Evolutionary conservation across 805 yeast genomes (phyloP).

Genomic region (Lachancea meyersii): DNA sequence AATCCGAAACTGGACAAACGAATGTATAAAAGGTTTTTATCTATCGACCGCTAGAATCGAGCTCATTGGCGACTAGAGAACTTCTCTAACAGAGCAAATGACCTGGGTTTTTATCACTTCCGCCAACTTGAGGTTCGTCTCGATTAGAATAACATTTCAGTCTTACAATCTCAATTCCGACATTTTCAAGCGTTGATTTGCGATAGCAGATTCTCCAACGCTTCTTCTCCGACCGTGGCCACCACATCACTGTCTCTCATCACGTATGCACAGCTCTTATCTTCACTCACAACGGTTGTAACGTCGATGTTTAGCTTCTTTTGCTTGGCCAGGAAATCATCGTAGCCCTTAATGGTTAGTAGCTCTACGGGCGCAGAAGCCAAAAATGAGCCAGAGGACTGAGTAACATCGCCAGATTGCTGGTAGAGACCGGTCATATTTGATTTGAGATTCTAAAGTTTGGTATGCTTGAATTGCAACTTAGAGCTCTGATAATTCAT

Average conservation of each 20-base stretch:
- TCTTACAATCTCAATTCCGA: not conserved
- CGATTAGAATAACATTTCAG: too few relatives aligned
- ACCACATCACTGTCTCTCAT: constrained; percentile 32
- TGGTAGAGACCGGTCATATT: constrained; percentile 17
- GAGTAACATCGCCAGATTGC: constrained; percentile 21
- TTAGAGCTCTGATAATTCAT: too few relatives aligned
- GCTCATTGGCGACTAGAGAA: not conserved
- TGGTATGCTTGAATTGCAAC: too few relatives aligned
- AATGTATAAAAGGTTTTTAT: constrained; percentile 7
- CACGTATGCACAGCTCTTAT: constrained; percentile 34
- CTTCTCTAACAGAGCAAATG: too few relatives aligned
- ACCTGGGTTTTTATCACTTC: too few relatives aligned
- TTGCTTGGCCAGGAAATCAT: constrained; percentile 35
- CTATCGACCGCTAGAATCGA: not conserved
- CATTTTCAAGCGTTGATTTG: constrained; percentile 10
- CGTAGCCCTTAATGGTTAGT: constrained; percentile 36
- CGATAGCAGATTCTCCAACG: constrained; percentile 28
- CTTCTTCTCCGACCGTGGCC: constrained; percentile 37
- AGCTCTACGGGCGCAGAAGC: constrained; percentile 37
- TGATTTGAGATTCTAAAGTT: not conserved
- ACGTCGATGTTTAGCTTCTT: constrained; percentile 28
- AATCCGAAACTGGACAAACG: too few relatives aligned
- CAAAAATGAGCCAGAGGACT: constrained; percentile 30
- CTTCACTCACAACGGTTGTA: constrained; percentile 34
- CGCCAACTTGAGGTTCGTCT: too few relatives aligned